Evolutionary conservation across 805 yeast genomes (phyloP), one percentile per base, ranked within the genome.

Genomic region (Torulaspora microellipsoides): DNA sequence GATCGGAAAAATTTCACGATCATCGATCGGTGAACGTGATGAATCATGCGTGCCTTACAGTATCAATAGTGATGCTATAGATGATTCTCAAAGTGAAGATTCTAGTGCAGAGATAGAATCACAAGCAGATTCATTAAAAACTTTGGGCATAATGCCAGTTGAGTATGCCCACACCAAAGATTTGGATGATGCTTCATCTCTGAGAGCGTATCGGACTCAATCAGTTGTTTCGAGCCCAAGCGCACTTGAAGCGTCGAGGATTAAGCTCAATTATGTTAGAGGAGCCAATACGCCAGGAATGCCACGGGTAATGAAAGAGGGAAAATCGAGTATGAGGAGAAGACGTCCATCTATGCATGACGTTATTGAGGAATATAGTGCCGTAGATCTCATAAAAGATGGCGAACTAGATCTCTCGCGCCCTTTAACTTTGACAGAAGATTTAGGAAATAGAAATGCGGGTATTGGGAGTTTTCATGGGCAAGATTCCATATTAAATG

Each of bases 361-460:
- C 47, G 66, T 74, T 8, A 71, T 75, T 28, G 54, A 59, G 15
- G 71, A 71, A 25, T 75, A 73, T 48, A 65, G 68, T 45, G 62
- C 56, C 2, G 64, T 54, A 1, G 51, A 52, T 6, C 53, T 52
- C 17, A 55, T 64, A 3, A 54, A 46, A 36, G 52, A 54, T 3
- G 68, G 68, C 1, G 64, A 62, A 27, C n/a, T 64, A 20, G 64
- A 64, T 40, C 44, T 64, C 6, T 38, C 54, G 4, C 48, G 58
- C n/a, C 68, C 68, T 3, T 39, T 64, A 36, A 52, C 60, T 1
- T 27, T 64, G 3, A 59, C 58, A 1, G 61, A 60, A 40, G 64
- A 60, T 27, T 42, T 62, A 10, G 64, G 65, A 3, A 45, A 47
- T 15, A 47, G 39, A 8, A 57, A 60, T 31, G 46, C 57, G 4